phyloP scores from a whole-genome alignment of 108 stramenopile genomes.

The Cyclotella cryptica region DNA sequence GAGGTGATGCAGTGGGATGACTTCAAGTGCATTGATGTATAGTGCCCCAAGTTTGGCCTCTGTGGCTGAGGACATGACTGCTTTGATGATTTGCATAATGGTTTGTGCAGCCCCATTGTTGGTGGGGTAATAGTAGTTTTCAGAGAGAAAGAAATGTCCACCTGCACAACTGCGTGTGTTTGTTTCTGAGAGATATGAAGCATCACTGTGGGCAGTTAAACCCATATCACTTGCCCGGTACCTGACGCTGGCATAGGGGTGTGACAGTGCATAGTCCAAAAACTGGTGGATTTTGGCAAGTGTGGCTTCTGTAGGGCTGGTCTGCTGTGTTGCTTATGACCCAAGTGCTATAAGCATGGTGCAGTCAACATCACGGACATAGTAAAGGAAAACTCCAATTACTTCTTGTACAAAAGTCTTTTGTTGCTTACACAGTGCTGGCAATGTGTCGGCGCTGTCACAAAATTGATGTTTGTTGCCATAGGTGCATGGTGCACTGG shows the following conservation, averaged over 20 bases:
- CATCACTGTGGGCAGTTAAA: background rate
- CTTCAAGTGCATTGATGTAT: conserved; percentile 49
- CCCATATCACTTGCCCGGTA: conserved; percentile 48
- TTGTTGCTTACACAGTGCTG: background rate
- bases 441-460: conserved; percentile 9
- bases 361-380: background rate
- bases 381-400: background rate
- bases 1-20: conserved; percentile 10
- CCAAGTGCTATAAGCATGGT: background rate
- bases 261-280: background rate
- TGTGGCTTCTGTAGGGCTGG: conserved; percentile 5
- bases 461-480: conserved; percentile 50
- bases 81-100: conserved; percentile 23
- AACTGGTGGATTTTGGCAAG: background rate
- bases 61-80: conserved; percentile 36
- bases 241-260: conserved; percentile 7
- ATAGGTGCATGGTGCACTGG: conserved; percentile 30
- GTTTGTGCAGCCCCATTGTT: conserved; percentile 35
- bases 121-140: background rate
- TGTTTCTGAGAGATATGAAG: background rate
- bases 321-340: background rate
- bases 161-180: conserved; percentile 32
- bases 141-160: conserved; percentile 24
- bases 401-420: background rate
- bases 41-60: conserved; percentile 55